Evolutionary conservation across 1,139 yeast species (phyloP), one percentile per base, ranked within the genome.

Genomic region (Pichia sp.): DNA sequence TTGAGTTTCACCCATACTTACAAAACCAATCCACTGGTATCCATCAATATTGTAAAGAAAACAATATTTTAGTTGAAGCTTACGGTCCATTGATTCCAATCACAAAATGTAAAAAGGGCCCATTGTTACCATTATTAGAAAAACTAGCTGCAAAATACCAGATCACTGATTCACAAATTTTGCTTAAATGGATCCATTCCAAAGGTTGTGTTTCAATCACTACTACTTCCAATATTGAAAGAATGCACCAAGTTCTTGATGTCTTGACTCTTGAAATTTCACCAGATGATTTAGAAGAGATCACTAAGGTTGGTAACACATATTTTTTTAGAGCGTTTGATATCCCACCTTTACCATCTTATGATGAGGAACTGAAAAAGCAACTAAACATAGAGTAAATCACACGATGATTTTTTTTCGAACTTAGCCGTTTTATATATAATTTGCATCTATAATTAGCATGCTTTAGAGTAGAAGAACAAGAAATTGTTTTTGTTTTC

Each of bases 1-100:
- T 83, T 54, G 92, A 84, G 60, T 81, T 66, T 64, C 76, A 73
- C 58, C 79, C 88, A 1, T 79, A 79, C 58, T 70, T 83, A 53
- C 87, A 79, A 55, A 70, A 81, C 55, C 90, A 83, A 62, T 71
- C 84, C 10, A 78, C 81, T 1, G 85, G 77, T 2, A 72, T 84
- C 49, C 71, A 73, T 43, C 71, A 77, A 26, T 83, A 64, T 56
- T 64, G 74, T 47, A 67, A 72, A 53, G 61, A 71, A 44, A 57
- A 82, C 44, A 71, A 64, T 31, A 79, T 84, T 49, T 63, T 74
- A 46, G 54, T 83, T 29, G 81, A 77, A 57, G 86, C 88, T 3
- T 85, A 80, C 60, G 72, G 81, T 8, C 90, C 92, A 26, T 68
- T 85, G 52, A 69, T 71, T 10, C 79, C 81, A 53, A 49, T 68